These are phyloP conservation scores for Chrysanthemum makinoi DNA, from an alignment of 129 eudicot genomes.

Conservation along the genomic window DNA sequence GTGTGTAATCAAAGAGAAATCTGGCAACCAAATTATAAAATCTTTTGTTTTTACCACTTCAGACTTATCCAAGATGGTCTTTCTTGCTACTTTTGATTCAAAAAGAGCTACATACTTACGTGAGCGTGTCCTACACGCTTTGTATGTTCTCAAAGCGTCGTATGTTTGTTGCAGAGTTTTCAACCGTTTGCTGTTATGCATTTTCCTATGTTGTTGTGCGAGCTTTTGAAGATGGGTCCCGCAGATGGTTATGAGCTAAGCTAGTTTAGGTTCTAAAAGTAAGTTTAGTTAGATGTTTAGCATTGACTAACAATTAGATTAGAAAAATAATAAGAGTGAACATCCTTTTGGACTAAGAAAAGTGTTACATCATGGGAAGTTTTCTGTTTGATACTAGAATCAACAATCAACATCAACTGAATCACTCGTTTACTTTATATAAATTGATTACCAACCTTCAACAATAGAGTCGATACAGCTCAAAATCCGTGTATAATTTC, in stretches of 20 bases:
- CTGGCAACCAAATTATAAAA: constrained; percentile 26
- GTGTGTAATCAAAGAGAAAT: constrained; percentile 17
- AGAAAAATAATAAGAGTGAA: constrained; percentile 1
- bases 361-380: constrained; percentile 12
- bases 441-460: constrained; percentile 36
- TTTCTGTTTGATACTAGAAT: constrained; percentile 13
- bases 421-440: constrained; percentile 19
- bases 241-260: background rate
- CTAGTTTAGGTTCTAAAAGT: constrained; percentile 20
- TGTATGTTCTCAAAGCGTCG: background rate
- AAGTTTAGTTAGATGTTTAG: constrained; percentile 7
- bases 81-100: constrained; percentile 2
- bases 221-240: constrained; percentile 14
- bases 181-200: background rate
- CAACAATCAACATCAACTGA: constrained; percentile 18
- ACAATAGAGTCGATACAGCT: constrained; percentile 5
- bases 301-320: constrained; percentile 22
- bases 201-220: background rate
- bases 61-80: constrained; percentile 2
- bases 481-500: background rate
- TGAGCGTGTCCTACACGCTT: background rate
- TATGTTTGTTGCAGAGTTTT: background rate
- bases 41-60: constrained; percentile 27
- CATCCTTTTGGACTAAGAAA: constrained; percentile 4
- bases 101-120: background rate